Evolutionary conservation across 768 basidiomycete genomes (phyloP).

Genomic region (Rhizopogon vinicolor): DNA sequence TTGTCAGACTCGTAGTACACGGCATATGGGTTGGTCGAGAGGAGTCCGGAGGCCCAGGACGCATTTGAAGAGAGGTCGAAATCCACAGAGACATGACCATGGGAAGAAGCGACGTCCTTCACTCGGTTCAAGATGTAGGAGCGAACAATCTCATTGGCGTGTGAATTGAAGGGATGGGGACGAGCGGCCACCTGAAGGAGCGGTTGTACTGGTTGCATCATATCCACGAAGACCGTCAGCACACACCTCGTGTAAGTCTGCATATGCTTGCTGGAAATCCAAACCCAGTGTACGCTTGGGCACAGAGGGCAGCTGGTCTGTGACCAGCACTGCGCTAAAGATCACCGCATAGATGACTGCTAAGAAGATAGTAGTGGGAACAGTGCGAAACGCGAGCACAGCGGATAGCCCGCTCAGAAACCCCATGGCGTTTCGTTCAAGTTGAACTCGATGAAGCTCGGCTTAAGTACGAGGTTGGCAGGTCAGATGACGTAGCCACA

Average conservation of each 20-base stretch:
- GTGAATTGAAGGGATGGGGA: slow-evolving; percentile 78
- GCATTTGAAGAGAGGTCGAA: slow-evolving; percentile 49
- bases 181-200: slow-evolving; percentile 49
- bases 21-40: slow-evolving; percentile 16
- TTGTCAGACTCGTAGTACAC: slow-evolving; percentile 67
- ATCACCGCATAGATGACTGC: slow-evolving; percentile 44
- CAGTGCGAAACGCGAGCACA: slow-evolving; percentile 33
- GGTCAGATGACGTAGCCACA: too few species aligned
- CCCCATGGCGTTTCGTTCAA: slow-evolving; percentile 13
- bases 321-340: slow-evolving; percentile 41
- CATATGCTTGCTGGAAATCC: slow-evolving; percentile 49
- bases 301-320: slow-evolving; percentile 42
- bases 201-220: background rate
- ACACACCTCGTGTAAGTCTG: slow-evolving; percentile 52
- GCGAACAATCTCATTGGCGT: slow-evolving; percentile 67
- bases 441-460: background rate
- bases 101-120: slow-evolving; percentile 35
- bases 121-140: slow-evolving; percentile 55
- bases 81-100: slow-evolving; percentile 44
- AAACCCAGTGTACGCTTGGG: slow-evolving; percentile 42
- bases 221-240: background rate
- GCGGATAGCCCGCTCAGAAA: slow-evolving; percentile 18
- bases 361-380: slow-evolving; percentile 43
- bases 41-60: slow-evolving; percentile 33
- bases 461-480: too few species aligned